A percentile compares a stretch with the other conserved stretches of the same genome.
These are phyloP conservation scores for Sextonia rubra DNA, from an alignment of 164 flowering plant species.

Conservation along the genomic window DNA sequence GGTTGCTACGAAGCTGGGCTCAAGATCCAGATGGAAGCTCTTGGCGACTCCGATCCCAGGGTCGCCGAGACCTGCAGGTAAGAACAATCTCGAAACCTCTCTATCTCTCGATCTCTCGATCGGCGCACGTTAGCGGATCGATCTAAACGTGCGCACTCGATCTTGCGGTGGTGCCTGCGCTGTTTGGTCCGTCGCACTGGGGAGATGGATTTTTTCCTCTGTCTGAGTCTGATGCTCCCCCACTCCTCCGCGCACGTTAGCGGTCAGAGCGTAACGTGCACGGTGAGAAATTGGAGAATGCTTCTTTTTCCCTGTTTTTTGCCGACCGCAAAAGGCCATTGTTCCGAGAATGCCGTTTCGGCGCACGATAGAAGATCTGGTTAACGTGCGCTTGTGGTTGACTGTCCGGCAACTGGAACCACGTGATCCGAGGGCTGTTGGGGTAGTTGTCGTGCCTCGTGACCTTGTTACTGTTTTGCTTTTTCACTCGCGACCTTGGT, in stretches of 20 bases:
- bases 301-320: no score
- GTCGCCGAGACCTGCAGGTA: constrained; percentile 99
- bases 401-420: neutral
- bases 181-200: neutral
- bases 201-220: no score
- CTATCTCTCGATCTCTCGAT: neutral
- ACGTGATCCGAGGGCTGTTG: neutral
- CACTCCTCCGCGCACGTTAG: neutral
- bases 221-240: neutral
- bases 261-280: neutral
- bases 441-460: neutral
- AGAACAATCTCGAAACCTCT: neutral
- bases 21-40: constrained; percentile 75
- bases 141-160: neutral
- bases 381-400: neutral
- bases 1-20: constrained; percentile 70
- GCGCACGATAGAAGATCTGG: neutral
- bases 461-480: neutral
- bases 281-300: neutral
- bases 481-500: neutral
- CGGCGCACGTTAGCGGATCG: neutral
- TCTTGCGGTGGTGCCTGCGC: neutral
- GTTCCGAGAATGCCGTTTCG: neutral
- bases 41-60: constrained; percentile 90
- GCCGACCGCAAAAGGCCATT: neutral